A percentile compares a stretch with the other conserved stretches of the same genome.
phyloP scores from a whole-genome alignment of 768 basidiomycete species.

The Lactarius quietus region DNA sequence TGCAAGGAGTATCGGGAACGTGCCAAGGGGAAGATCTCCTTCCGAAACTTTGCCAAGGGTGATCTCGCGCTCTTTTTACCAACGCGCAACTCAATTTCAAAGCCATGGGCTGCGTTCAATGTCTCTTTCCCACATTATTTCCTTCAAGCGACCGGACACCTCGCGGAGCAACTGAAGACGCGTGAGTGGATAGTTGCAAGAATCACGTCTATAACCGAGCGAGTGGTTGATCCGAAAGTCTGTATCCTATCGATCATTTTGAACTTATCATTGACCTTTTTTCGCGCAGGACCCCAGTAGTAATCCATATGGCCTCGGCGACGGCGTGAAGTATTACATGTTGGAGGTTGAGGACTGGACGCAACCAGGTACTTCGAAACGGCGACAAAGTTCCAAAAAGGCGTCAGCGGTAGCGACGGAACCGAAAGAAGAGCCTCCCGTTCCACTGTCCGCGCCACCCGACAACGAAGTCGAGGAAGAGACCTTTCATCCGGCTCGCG shows the following conservation, averaged over 20 bases:
- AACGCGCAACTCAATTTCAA: conserved; percentile 88
- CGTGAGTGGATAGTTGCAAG: conserved; percentile 95
- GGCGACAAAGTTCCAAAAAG: conserved; percentile 52
- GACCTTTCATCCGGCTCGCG: conserved; percentile 58
- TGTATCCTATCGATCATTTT: conserved; percentile 27
- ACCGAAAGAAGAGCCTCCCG: conserved; percentile 37
- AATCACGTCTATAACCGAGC: conserved; percentile 84
- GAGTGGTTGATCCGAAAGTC: conserved; percentile 78
- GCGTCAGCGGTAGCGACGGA: conserved; percentile 38
- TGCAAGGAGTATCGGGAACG: conserved; percentile 94
- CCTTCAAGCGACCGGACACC: conserved; percentile 78
- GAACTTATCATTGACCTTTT: conserved; percentile 2
- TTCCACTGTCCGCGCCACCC: conserved; percentile 58
- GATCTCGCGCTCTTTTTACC: conserved; percentile 96
- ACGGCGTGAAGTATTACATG: conserved; percentile 91
- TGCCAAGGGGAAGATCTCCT: conserved; percentile 95
- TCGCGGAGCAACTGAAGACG: conserved; percentile 85
- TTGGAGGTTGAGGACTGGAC: conserved; percentile 94
- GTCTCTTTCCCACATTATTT: conserved; percentile 99
- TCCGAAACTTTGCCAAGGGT: conserved; percentile 91
- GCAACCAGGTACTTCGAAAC: conserved; percentile 62
- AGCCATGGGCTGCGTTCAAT: conserved; percentile 99
- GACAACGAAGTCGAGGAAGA: conserved; percentile 74
- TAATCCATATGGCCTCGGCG: conserved; percentile 86
- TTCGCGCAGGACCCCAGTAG: conserved; percentile 63